Evolutionary conservation across 805 yeast species (phyloP), one percentile per base, ranked within the genome.

Genomic region (Metschnikowia anglica): DNA sequence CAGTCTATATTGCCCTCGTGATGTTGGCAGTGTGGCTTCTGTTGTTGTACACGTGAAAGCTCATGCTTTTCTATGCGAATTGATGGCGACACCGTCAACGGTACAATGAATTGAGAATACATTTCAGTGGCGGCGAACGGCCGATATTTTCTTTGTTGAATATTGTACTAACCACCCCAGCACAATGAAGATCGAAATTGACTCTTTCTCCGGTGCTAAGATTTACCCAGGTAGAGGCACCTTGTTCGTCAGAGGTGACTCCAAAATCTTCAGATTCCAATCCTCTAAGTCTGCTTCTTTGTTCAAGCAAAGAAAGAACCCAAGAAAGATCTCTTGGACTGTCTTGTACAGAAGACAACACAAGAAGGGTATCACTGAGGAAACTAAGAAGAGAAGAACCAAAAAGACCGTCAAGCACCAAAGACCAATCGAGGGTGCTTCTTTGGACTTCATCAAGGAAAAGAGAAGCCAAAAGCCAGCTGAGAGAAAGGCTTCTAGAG

Each of bases 171-270:
- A 68, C 73, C 39, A 25, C 4, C 47, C 39, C 44, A 52, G 56
- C 54, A 74, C 66, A 79, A 93, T 93, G 99, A 93, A 93, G 96
- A 88, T 93, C 78, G 99, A 93, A 86, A 80, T 91, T 80, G 98
- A 93, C 78, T 87, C 98, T 72, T 93, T 93, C 82, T 91, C 99
- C 67, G 99, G 99, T 76, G 77, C 91, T 70, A 93, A 91, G 81
- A 91, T 93, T 83, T 93, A 91, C 95, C 99, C 99, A 81, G 99
- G 99, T 79, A 88, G 97, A 83, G 98, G 99, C 79, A 88, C 95
- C 73, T 84, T 93, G 74, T 93, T 88, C 72, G 89, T 93, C 77
- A 89, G 99, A 80, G 98, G 98, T 68, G 99, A 93, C 88, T 90
- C 98, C 71, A 93, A 93, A 84, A 77, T 90, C 69, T 93, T 93